Percentiles rank a stretch among this genome's conserved stretches.
Conservation (phyloP, 73 alveolate genomes). For the Paramecium sexaurelia region DNA sequence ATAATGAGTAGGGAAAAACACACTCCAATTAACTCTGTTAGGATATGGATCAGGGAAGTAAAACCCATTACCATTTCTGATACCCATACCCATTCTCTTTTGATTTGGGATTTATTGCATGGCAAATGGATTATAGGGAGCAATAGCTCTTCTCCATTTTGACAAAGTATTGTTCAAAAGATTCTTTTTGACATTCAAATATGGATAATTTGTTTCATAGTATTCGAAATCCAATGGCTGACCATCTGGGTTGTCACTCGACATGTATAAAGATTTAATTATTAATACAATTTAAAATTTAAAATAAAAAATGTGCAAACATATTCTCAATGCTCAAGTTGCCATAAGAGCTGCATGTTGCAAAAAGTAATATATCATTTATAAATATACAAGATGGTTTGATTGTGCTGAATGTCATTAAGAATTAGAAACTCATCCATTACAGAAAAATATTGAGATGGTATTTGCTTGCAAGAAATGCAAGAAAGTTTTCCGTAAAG, state of each 20-base stretch:
- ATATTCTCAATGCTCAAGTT: slow-evolving; percentile 91
- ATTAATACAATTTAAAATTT: slow-evolving; percentile 22
- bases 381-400: slow-evolving; percentile 71
- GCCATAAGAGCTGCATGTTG: slow-evolving; percentile 89
- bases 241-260: slow-evolving; percentile 50
- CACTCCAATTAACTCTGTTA: slow-evolving; percentile 60
- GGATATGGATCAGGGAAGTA: slow-evolving; percentile 66
- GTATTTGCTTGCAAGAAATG: slow-evolving; percentile 90
- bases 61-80: slow-evolving; percentile 64
- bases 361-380: slow-evolving; percentile 51
- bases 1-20: slow-evolving; percentile 66
- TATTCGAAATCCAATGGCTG: slow-evolving; percentile 20
- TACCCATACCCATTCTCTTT: slow-evolving; percentile 61
- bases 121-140: slow-evolving; percentile 67
- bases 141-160: slow-evolving; percentile 64
- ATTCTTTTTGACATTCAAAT: slow-evolving; percentile 61
- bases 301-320: slow-evolving; percentile 85
- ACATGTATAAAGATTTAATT: slow-evolving; percentile 31
- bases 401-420: slow-evolving; percentile 94
- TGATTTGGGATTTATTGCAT: slow-evolving; percentile 63
- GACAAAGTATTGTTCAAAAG: slow-evolving; percentile 28
- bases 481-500: slow-evolving; percentile 90
- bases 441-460: slow-evolving; percentile 77
- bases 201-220: slow-evolving; percentile 63
- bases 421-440: slow-evolving; percentile 83